Base-by-base conservation (phyloP, 805 yeast genomes). In the Kazachstania viticola region DNA sequence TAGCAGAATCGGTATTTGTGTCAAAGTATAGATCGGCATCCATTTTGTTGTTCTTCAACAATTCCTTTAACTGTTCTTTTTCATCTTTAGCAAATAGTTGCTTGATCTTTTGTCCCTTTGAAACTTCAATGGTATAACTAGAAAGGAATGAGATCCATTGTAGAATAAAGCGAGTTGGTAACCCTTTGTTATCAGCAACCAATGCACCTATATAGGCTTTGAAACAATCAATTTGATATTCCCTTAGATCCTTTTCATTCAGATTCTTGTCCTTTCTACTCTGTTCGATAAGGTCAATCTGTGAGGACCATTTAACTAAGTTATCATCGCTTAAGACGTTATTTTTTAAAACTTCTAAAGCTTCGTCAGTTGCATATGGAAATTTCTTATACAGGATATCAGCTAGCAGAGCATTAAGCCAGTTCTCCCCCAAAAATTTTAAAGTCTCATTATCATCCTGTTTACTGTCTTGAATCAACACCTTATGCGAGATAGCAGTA, bases 141-240 rank as follows among this genome's bases (percentile, higher is more conserved):
- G n/a, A n/a, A n/a, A n/a, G n/a, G n/a, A n/a, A n/a, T n/a, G n/a
- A n/a, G n/a, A n/a, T n/a, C n/a, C n/a, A n/a, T n/a, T n/a, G n/a
- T n/a, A n/a, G n/a, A n/a, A n/a, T n/a, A n/a, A n/a, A n/a, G n/a
- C n/a, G n/a, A 23, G 64, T 60, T 35, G 70, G 65, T 7, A 40
- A 31, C 0, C 50, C 42, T 17, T 63, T 50, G 37, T 40, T 34
- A 24, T 79, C 87, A 13, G 69, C 53, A 3, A 41, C 38, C 21
- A 85, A 54, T 0, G 87, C 96, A 1, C 94, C 95, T 27, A 87
- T 64, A 44, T 84, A 85, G 0, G 95, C 94, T 54, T 87, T 95
- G 47, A 85, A 78, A 1, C 78, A 70, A 60, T 85, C 95, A 5
- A 76, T 60, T 47, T 82, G 82, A 39, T 67, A 67, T 34, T 64